Conservation (phyloP, 192 early-diverging fungal species). For the Powellomyces hirtus region DNA sequence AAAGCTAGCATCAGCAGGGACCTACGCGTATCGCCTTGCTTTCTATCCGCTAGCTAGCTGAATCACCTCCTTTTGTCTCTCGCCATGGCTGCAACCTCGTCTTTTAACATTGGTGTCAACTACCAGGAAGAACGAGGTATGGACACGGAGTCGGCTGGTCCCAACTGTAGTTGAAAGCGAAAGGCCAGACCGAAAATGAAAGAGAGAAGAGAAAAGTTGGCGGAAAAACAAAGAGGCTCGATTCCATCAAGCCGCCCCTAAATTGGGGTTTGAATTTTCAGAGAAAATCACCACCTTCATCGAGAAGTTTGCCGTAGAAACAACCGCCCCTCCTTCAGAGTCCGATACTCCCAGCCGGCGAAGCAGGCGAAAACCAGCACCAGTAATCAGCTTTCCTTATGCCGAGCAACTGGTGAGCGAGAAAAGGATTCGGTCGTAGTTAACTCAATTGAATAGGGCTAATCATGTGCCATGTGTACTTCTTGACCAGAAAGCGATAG, state of each 20-base stretch:
- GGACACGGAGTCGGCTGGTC: neutral
- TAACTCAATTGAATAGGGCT: no score
- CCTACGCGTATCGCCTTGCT: no score
- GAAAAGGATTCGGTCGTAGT: no score
- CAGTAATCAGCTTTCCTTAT: slow-evolving; percentile 25
- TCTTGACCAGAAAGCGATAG: slow-evolving; percentile 31
- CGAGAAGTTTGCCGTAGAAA: slow-evolving; percentile 34
- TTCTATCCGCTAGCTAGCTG: no score
- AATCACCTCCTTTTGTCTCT: no score
- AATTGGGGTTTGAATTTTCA: slow-evolving; percentile 3
- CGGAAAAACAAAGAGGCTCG: neutral
- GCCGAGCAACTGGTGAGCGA: slow-evolving; percentile 31
- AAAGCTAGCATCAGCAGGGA: no score
- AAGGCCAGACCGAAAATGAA: no score
- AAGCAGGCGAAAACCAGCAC: neutral
- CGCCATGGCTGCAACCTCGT: slow-evolving; percentile 6
- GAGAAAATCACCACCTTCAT: slow-evolving; percentile 38
- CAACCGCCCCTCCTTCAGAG: neutral
- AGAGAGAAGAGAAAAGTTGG: no score
- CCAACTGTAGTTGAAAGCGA: no score
- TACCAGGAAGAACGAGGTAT: slow-evolving; percentile 47
- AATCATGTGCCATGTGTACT: no score
- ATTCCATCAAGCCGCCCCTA: neutral
- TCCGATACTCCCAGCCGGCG: slow-evolving; percentile 11
- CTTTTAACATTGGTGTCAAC: slow-evolving; percentile 34